Conservation (phyloP, 2,329 filamentous ascomycete species). For the Cordyceps farinosa region DNA sequence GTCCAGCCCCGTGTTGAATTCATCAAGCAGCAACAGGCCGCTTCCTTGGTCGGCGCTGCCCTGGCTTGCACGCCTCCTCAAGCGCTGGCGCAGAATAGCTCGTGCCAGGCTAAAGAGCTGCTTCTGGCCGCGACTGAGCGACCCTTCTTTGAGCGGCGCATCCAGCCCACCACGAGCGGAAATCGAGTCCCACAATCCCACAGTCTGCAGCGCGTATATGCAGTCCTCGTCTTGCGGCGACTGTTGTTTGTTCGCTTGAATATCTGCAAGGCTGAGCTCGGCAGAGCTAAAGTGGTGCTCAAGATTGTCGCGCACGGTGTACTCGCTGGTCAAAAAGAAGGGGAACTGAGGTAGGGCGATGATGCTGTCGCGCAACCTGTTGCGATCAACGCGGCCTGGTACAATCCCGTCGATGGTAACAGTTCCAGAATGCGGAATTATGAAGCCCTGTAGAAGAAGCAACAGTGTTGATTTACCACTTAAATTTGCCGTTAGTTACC, state of each 20-base stretch:
- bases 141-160: slow-evolving; percentile 8
- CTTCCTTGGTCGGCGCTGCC: not conserved
- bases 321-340: slow-evolving; percentile 7
- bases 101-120: slow-evolving; percentile 18
- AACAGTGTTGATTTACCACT: slow-evolving; percentile 10
- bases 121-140: slow-evolving; percentile 18
- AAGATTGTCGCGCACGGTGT: slow-evolving; percentile 11
- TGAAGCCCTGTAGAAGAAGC: slow-evolving; percentile 8
- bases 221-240: not conserved
- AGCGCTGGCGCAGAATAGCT: slow-evolving; percentile 13
- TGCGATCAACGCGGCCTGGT: not conserved
- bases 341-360: slow-evolving; percentile 7
- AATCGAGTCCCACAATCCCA: slow-evolving; percentile 9
- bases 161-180: slow-evolving; percentile 8
- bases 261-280: not conserved
- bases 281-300: slow-evolving; percentile 6
- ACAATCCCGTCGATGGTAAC: not conserved
- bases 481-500: not conserved
- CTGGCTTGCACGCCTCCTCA: not conserved
- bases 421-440: not conserved
- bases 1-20: slow-evolving; percentile 30
- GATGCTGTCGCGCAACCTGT: not conserved
- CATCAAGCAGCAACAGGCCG: slow-evolving; percentile 4
- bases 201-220: slow-evolving; percentile 9
- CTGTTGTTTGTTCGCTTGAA: not conserved